These are phyloP conservation scores for Daucus carota DNA, from an alignment of 129 eudicot genomes.

Conservation along the genomic window DH1_v3.0 NC_030381.2:28344501-28345000, in stretches of 20 bases:
- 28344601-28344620: no score
- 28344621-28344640: background rate
- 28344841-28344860: background rate
- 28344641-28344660: no score
- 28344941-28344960: slow-evolving; percentile 86
- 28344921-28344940: slow-evolving; percentile 11
- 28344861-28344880: background rate
- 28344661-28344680: background rate
- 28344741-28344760: background rate
- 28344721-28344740: background rate
- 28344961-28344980: slow-evolving; percentile 89
- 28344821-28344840: background rate
- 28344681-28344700: background rate
- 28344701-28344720: no score
- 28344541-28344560: no score
- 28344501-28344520: no score
- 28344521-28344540: no score
- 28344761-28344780: background rate
- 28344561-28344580: no score
- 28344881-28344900: background rate
- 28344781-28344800: background rate
- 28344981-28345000: slow-evolving; percentile 68
- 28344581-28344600: no score
- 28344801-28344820: background rate
- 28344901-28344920: background rate